These are phyloP conservation scores for Pelargonium cotyledonis DNA, from an alignment of 441 rosid species.

Conservation along the genomic window DNA sequence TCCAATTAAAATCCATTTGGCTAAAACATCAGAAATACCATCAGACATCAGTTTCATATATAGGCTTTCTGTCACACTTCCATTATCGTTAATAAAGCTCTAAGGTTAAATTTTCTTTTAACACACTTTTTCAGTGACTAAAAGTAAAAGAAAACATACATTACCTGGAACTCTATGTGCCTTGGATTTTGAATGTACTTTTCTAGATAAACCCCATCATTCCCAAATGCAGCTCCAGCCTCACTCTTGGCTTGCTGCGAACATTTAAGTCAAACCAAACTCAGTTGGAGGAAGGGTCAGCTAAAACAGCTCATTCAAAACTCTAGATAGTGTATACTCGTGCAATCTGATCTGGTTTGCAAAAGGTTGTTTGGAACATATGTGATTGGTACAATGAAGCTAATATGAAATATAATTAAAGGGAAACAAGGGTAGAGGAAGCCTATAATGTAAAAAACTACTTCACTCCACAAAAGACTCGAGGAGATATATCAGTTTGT, in stretches of 20 bases:
- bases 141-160: background rate
- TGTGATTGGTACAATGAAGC: background rate
- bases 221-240: constrained; percentile 99
- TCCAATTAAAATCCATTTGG: background rate
- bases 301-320: constrained; percentile 6
- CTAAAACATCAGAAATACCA: background rate
- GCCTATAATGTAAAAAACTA: background rate
- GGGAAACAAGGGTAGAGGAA: constrained; percentile 1
- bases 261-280: constrained; percentile 20
- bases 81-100: background rate
- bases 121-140: background rate
- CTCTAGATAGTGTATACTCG: background rate
- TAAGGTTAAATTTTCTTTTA: background rate
- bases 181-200: constrained; percentile 86
- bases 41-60: background rate
- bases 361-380: background rate
- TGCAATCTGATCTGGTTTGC: background rate
- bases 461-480: background rate
- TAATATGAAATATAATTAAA: background rate
- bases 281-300: constrained; percentile 13
- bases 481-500: background rate
- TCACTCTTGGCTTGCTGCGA: constrained; percentile 94
- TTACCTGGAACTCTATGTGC: constrained; percentile 97
- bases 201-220: constrained; percentile 93
- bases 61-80: background rate